Evolutionary conservation across 352 stramenopile species (phyloP), one percentile per base, ranked within the genome.

Genomic region (Hyaloperonospora arabidopsidis): DNA sequence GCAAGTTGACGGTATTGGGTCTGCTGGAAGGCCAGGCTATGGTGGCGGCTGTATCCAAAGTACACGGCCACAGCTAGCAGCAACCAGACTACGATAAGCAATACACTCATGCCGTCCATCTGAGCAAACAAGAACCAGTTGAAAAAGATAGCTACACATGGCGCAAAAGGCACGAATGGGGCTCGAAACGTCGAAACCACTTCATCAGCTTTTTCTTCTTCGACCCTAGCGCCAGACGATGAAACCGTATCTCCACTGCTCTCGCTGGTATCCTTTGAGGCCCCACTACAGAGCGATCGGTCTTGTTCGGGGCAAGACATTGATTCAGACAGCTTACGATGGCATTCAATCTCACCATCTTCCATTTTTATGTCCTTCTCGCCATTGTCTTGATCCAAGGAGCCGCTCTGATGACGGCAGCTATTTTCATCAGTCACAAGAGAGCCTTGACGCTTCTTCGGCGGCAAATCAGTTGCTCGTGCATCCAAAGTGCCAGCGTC

Each of bases 61-160:
- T 93, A 93, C 5, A 87, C 60, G 15, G 35, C 57, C 12, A 90
- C 51, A 35, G 83, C 83, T 21, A 93, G 39, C 23, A 84, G 52
- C 38, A 93, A 49, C 80, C 81, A 93, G 1, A 86, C 41, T 18
- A 67, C 22, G 41, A 90, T 86, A 38, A 89, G 70, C 21, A 79
- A 43, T 35, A 90, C 76, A 38, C 74, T 83, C 38, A 64, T 59
- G 2, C 66, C 59, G 28, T 87, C 77, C 76, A 90, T 89, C 65
- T 93, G 84, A 19, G 78, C 76, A 41, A 92, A 88, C 21, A 93
- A 55, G 40, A 90, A 89, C 84, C 84, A 93, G 67, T 93, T 93
- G 67, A 93, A 88, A 50, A 89, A 90, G 55, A 93, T 90, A 4
- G 83, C 80, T 1, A 93, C 32, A 34, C 77, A 89, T n/a, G 80